phyloP scores from a whole-genome alignment of 2,329 filamentous ascomycete species.

The Stylonectria norvegica region DNA sequence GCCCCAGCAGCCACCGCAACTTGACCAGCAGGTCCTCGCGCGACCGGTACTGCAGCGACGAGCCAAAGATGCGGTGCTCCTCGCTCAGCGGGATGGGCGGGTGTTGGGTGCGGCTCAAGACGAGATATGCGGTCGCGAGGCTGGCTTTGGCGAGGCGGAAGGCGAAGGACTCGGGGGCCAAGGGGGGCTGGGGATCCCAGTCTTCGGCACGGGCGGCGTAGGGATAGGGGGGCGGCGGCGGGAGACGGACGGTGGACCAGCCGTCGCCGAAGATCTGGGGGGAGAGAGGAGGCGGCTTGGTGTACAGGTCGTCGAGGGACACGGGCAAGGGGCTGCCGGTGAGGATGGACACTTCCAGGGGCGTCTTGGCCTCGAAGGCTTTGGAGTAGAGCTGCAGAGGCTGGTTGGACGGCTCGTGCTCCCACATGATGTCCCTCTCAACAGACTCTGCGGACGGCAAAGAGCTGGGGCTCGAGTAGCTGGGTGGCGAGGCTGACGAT shows the following conservation, averaged over 20 bases:
- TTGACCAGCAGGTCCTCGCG: conserved; percentile 24
- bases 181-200: conserved; percentile 4
- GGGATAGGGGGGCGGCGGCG: conserved; percentile 10
- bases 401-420: no score
- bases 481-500: no score
- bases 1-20: conserved; percentile 22
- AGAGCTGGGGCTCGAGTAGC: no score
- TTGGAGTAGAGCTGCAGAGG: no score
- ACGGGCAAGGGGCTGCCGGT: no score
- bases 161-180: conserved; percentile 19
- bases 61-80: conserved; percentile 20
- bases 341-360: no score
- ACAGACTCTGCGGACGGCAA: no score
- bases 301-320: no score
- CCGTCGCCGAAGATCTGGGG: conserved; percentile 25
- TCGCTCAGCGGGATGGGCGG: conserved; percentile 7
- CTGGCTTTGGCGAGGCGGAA: conserved; percentile 18
- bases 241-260: conserved; percentile 14
- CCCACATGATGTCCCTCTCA: no score
- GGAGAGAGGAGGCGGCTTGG: no score
- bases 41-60: conserved; percentile 11
- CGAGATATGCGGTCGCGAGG: conserved; percentile 19
- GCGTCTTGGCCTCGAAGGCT: no score
- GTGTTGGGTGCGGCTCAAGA: conserved; percentile 12
- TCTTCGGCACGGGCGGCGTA: conserved; percentile 2